phyloP scores from a whole-genome alignment of 257 asterid genomes.

The Cinchona pubescens region DNA sequence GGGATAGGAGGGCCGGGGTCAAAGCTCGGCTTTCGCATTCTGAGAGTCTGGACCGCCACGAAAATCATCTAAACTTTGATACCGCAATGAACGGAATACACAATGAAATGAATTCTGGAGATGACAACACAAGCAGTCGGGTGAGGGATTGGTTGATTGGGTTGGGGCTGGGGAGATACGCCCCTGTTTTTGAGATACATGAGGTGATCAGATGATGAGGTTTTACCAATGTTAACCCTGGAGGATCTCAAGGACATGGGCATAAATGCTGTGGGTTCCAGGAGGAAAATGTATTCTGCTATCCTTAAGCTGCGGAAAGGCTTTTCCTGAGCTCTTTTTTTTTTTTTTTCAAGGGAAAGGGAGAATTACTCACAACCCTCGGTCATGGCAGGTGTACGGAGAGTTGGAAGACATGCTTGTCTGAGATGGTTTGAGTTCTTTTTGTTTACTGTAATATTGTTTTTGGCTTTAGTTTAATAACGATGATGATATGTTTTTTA shows the following conservation, averaged over 20 bases:
- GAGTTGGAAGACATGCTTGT: constrained; percentile 11
- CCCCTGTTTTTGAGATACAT: constrained; percentile 74
- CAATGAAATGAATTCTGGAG: constrained; percentile 53
- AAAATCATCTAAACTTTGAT: constrained; percentile 31
- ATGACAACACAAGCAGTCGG: constrained; percentile 46
- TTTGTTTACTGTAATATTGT: too few relatives aligned
- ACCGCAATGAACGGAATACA: constrained; percentile 27
- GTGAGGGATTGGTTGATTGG: constrained; percentile 88
- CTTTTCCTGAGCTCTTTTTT: constrained; percentile 68
- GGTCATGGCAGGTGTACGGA: constrained; percentile 16
- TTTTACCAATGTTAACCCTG: constrained; percentile 71
- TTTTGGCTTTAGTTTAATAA: constrained; percentile 19
- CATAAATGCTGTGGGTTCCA: constrained; percentile 78
- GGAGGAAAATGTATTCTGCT: constrained; percentile 75
- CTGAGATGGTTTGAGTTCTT: constrained; percentile 39
- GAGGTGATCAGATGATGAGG: constrained; percentile 94
- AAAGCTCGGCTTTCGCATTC: constrained; percentile 51
- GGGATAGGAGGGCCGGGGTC: constrained; percentile 63
- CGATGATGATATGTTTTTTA: constrained; percentile 34
- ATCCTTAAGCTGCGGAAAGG: constrained; percentile 65
- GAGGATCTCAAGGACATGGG: constrained; percentile 99
- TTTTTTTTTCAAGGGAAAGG: background rate
- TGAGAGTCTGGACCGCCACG: constrained; percentile 39
- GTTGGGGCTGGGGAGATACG: constrained; percentile 69
- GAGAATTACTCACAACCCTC: constrained; percentile 12